A percentile compares a stretch with the other conserved stretches of the same genome.
Evolutionary conservation across 176 grass and related monocot genomes (phyloP).

Genomic region (Saccharum spontaneum): DNA sequence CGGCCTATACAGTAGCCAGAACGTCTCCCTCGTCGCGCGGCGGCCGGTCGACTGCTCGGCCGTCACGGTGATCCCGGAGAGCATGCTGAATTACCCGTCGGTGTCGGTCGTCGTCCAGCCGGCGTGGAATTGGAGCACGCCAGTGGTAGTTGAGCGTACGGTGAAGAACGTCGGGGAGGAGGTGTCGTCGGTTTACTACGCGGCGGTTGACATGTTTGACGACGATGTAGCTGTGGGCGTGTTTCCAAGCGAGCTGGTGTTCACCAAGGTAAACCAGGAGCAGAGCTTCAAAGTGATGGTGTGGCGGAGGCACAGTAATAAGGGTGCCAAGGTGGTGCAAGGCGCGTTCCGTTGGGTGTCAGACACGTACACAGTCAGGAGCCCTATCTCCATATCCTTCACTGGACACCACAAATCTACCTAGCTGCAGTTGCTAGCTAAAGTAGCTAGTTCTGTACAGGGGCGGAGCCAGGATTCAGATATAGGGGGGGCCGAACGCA

Average conservation of each 20-base stretch:
- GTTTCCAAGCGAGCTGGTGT: background rate
- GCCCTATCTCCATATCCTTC: background rate
- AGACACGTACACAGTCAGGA: background rate
- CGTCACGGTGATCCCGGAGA: conserved; percentile 14
- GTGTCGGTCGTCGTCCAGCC: conserved; percentile 11
- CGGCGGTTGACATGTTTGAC: background rate
- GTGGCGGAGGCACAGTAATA: background rate
- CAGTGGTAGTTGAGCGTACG: background rate
- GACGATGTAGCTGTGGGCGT: background rate
- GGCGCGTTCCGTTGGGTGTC: background rate
- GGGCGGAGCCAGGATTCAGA: no score
- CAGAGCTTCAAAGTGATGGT: background rate
- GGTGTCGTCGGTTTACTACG: background rate
- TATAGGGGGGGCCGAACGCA: no score
- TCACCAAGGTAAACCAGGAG: background rate
- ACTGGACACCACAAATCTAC: no score
- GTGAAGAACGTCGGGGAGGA: conserved; percentile 53
- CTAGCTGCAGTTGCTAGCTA: no score
- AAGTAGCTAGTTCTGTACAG: no score
- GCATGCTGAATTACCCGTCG: conserved; percentile 53
- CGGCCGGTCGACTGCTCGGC: conserved; percentile 22
- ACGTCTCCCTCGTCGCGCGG: background rate
- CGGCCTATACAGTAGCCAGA: background rate
- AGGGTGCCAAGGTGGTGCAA: background rate
- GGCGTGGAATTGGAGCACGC: background rate